Evolutionary conservation across 495 filamentous ascomycete species (phyloP).

Genomic region (Cercophora scortea): DNA sequence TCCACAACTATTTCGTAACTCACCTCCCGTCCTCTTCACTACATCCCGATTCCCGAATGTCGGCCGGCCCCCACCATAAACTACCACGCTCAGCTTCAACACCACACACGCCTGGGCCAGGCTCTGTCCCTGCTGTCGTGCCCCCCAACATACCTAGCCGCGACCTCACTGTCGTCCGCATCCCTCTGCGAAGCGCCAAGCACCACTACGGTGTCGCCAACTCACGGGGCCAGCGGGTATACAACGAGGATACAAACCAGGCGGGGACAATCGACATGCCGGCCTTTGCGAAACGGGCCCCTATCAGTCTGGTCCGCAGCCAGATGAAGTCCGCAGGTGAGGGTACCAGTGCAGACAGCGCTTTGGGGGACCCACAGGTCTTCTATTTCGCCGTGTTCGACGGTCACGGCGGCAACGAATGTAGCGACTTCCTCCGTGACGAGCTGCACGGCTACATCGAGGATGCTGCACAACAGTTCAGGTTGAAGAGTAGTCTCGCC

Average conservation of each 20-base stretch:
- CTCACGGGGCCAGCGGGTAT: slow-evolving; percentile 70
- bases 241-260: slow-evolving; percentile 93
- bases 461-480: slow-evolving; percentile 63
- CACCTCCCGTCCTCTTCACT: slow-evolving; percentile 89
- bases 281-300: slow-evolving; percentile 77
- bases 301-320: slow-evolving; percentile 55
- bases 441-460: slow-evolving; percentile 85
- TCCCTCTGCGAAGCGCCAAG: slow-evolving; percentile 86
- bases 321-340: slow-evolving; percentile 38
- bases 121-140: slow-evolving; percentile 46
- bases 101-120: slow-evolving; percentile 61
- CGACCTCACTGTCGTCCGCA: slow-evolving; percentile 95
- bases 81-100: slow-evolving; percentile 74
- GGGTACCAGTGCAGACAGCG: slow-evolving; percentile 58
- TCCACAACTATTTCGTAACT: slow-evolving; percentile 96
- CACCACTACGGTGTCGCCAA: slow-evolving; percentile 84
- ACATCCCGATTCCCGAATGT: slow-evolving; percentile 69
- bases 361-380: slow-evolving; percentile 83
- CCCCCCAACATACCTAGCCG: slow-evolving; percentile 52
- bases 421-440: slow-evolving; percentile 77
- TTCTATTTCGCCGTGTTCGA: slow-evolving; percentile 98
- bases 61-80: slow-evolving; percentile 63
- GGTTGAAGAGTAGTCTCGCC: slow-evolving; percentile 62
- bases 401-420: slow-evolving; percentile 88
- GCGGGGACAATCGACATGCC: slow-evolving; percentile 89